Percentiles rank a stretch among this genome's conserved stretches.
Conservation (phyloP, 495 filamentous ascomycete genomes). For the Lepraria neglecta region DNA sequence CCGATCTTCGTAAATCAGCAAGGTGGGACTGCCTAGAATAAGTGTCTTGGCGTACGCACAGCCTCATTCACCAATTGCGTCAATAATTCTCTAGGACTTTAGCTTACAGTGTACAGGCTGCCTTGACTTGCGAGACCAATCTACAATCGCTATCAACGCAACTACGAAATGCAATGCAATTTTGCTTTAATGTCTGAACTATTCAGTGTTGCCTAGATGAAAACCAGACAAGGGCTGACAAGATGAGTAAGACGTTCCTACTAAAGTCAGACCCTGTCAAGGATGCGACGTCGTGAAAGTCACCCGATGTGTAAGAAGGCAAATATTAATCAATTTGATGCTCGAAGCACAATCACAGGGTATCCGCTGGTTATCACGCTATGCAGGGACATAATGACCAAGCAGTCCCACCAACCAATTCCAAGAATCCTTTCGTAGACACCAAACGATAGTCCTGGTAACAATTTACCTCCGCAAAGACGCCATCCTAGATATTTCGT, state of each 20-base stretch:
- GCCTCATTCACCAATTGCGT: not conserved
- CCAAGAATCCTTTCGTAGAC: not conserved
- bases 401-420: not conserved
- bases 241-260: too few relatives aligned
- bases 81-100: not conserved
- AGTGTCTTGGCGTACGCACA: constrained; percentile 10
- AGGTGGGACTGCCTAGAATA: not conserved
- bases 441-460: not conserved
- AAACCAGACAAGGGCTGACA: too few relatives aligned
- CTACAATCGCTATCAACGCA: not conserved
- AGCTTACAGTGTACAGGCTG: not conserved
- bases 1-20: constrained; percentile 1
- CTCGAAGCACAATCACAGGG: not conserved
- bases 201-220: too few relatives aligned
- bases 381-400: not conserved
- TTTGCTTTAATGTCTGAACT: too few relatives aligned
- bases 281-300: too few relatives aligned
- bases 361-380: constrained; percentile 4
- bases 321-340: not conserved
- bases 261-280: too few relatives aligned
- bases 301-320: not conserved
- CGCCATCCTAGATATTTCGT: constrained; percentile 44
- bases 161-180: not conserved
- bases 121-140: not conserved
- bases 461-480: constrained; percentile 43